Evolutionary conservation across 1,284 basidiomycete genomes (phyloP).

Genomic region (Cryptococcus sp.): DNA sequence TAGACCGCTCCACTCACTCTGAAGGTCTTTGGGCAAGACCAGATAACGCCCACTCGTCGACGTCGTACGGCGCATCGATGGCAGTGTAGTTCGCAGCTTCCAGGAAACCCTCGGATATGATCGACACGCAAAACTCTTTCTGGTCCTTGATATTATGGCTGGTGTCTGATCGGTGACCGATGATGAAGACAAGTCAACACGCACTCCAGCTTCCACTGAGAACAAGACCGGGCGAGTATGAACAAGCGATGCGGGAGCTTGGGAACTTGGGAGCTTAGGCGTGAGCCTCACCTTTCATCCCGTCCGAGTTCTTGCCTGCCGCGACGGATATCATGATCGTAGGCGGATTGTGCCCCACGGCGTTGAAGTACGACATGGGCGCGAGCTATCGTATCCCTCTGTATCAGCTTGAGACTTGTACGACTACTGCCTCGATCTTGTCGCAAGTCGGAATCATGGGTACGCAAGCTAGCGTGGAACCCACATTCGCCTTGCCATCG

Average conservation of each 20-base stretch:
- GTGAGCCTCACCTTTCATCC: conserved; percentile 33
- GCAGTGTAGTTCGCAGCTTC: conserved; percentile 71
- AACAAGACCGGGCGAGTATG: too few relatives aligned
- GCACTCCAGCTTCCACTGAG: too few relatives aligned
- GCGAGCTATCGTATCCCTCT: conserved; percentile 31
- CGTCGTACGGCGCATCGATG: conserved; percentile 65
- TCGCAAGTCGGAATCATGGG: background rate
- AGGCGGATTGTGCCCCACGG: conserved; percentile 64
- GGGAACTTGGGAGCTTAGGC: too few relatives aligned
- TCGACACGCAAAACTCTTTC: conserved; percentile 72
- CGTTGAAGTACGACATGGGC: conserved; percentile 52
- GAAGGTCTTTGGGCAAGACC: conserved; percentile 64
- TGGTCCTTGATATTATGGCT: conserved; percentile 66
- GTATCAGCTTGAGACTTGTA: background rate
- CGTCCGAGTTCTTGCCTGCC: conserved; percentile 35
- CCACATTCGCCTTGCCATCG: conserved; percentile 65
- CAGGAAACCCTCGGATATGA: conserved; percentile 72
- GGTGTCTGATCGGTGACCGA: conserved; percentile 57
- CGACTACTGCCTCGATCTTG: background rate
- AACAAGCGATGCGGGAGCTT: too few relatives aligned
- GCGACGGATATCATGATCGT: conserved; percentile 65
- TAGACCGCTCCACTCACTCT: conserved; percentile 58
- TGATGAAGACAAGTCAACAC: background rate
- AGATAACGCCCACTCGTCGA: conserved; percentile 71
- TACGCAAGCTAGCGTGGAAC: conserved; percentile 51